Percentiles rank a stretch among this genome's conserved stretches.
Conservation (phyloP, 345 rosid species). For the Lagerstroemia speciosa region DNA sequence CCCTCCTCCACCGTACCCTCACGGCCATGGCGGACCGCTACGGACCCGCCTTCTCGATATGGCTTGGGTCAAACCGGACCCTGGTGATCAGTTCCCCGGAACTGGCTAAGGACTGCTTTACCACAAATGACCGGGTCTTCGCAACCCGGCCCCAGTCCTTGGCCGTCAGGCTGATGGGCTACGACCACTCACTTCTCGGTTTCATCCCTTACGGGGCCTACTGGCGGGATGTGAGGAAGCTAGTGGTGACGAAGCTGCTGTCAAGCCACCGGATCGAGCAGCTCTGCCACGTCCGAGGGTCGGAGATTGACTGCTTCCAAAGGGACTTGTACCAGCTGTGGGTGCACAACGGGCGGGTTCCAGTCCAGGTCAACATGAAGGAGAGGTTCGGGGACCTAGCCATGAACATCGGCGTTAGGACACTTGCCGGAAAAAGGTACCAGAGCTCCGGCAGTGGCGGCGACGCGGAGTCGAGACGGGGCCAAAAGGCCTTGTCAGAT, state of each 20-base stretch:
- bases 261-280: constrained; percentile 26
- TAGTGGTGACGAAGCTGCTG: constrained; percentile 18
- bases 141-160: constrained; percentile 11
- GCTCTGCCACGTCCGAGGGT: constrained; percentile 16
- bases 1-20: constrained; percentile 18
- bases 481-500: constrained; percentile 8
- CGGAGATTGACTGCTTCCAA: constrained; percentile 17
- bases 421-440: constrained; percentile 25
- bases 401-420: constrained; percentile 15
- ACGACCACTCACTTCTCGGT: constrained; percentile 28
- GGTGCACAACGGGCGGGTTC: not conserved
- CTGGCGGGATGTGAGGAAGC: constrained; percentile 36
- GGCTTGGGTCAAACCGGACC: constrained; percentile 20
- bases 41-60: constrained; percentile 22
- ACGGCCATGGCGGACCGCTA: constrained; percentile 27
- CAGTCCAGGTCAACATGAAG: constrained; percentile 22
- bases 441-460: constrained; percentile 3
- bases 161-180: constrained; percentile 27
- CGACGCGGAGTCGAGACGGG: constrained; percentile 3
- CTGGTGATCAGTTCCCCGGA: constrained; percentile 23
- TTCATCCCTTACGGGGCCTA: constrained; percentile 31
- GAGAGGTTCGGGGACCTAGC: constrained; percentile 27
- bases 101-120: constrained; percentile 24
- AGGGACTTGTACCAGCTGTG: constrained; percentile 10
- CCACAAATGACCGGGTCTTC: constrained; percentile 26